Percentiles rank a stretch among this genome's conserved stretches.
Evolutionary conservation across 148 eudicot genomes (phyloP).

Genomic region (Cornus kousa): DNA sequence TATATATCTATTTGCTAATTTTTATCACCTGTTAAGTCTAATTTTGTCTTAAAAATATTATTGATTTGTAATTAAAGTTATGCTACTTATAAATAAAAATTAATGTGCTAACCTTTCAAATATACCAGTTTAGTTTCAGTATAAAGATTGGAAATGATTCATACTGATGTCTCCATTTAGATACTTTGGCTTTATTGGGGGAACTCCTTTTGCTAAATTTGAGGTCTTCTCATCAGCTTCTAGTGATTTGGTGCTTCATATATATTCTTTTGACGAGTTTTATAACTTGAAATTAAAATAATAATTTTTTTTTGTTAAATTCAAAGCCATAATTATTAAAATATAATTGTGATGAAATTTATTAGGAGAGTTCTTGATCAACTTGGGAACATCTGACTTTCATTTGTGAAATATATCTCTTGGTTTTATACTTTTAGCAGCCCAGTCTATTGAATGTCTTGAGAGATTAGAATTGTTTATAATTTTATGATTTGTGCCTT

Average conservation of each 20-base stretch:
- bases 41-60: background rate
- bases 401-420: background rate
- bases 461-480: background rate
- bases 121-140: background rate
- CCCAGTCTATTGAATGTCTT: constrained; percentile 2
- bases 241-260: background rate
- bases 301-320: background rate
- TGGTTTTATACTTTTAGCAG: background rate
- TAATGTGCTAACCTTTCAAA: background rate
- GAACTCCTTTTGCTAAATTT: background rate
- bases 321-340: background rate
- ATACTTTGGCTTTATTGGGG: background rate
- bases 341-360: background rate
- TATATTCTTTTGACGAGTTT: background rate
- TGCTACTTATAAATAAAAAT: too few species aligned
- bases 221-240: constrained; percentile 1
- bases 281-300: background rate
- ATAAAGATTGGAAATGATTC: background rate
- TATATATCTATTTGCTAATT: background rate
- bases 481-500: background rate
- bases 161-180: background rate
- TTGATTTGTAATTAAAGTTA: background rate
- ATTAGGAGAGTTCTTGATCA: background rate
- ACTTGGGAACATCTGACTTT: background rate
- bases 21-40: background rate